A percentile compares a stretch with the other conserved stretches of the same genome.
These are phyloP conservation scores for Pseudozyma hubeiensis DNA, from an alignment of 1,284 basidiomycete genomes.

Conservation along the genomic window DNA sequence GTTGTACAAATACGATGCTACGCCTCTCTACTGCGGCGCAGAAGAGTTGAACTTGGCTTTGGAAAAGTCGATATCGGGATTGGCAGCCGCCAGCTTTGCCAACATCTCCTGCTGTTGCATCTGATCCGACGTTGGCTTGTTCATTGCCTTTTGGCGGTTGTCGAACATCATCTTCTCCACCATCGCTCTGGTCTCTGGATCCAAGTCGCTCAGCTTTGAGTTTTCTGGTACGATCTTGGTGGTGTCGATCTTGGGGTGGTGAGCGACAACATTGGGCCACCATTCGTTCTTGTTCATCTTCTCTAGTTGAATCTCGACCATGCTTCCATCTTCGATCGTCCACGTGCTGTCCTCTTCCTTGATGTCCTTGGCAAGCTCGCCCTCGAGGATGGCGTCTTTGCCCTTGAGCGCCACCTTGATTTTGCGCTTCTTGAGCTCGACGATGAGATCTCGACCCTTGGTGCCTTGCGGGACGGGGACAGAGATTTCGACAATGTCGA, in stretches of 20 bases:
- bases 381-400: constrained; percentile 78
- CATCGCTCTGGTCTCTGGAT: constrained; percentile 93
- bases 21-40: not conserved
- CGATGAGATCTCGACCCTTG: constrained; percentile 79
- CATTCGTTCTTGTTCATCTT: constrained; percentile 88
- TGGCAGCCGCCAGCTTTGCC: constrained; percentile 42
- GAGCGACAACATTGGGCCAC: constrained; percentile 97
- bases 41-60: constrained; percentile 50
- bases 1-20: not conserved
- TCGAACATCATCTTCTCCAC: constrained; percentile 99
- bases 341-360: constrained; percentile 97
- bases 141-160: constrained; percentile 97
- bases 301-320: constrained; percentile 83
- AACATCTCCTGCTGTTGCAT: constrained; percentile 59
- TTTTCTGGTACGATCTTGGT: constrained; percentile 95
- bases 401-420: constrained; percentile 88
- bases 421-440: constrained; percentile 83
- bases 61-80: constrained; percentile 52
- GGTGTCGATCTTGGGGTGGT: constrained; percentile 96
- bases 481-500: constrained; percentile 85
- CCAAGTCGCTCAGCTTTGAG: constrained; percentile 94
- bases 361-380: constrained; percentile 92
- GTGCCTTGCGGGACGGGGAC: constrained; percentile 89
- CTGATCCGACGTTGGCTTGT: constrained; percentile 75
- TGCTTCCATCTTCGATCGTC: constrained; percentile 87